Evolutionary conservation across 495 filamentous ascomycete species (phyloP).

Genomic region (Penicillium chermesinum): DNA sequence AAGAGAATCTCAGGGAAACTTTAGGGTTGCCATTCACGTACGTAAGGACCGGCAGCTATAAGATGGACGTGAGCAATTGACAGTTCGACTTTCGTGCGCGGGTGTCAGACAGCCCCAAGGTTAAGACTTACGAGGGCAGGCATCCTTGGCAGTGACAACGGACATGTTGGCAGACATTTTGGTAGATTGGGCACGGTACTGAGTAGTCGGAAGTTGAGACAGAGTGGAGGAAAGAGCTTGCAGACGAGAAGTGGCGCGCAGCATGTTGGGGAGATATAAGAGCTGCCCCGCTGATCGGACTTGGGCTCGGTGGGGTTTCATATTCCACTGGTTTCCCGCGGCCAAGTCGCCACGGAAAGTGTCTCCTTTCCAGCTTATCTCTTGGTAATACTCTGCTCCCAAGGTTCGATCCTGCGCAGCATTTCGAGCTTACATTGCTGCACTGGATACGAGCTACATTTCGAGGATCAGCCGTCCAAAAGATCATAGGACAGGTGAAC

Average conservation of each 20-base stretch:
- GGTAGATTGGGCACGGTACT: slow-evolving; percentile 7
- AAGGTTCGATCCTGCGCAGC: no score
- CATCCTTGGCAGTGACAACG: slow-evolving; percentile 38
- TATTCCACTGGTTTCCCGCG: slow-evolving; percentile 6
- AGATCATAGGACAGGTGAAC: no score
- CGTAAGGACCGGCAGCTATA: slow-evolving; percentile 54
- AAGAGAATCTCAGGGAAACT: not conserved
- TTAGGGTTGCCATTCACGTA: slow-evolving; percentile 28
- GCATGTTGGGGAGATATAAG: slow-evolving; percentile 19
- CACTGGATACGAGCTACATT: no score
- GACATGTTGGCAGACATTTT: slow-evolving; percentile 37
- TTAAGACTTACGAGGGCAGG: slow-evolving; percentile 43
- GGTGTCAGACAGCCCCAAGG: no score
- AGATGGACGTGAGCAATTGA: no score
- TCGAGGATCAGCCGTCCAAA: no score
- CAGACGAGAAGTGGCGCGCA: slow-evolving; percentile 24
- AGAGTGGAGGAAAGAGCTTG: slow-evolving; percentile 19
- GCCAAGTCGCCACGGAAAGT: not conserved
- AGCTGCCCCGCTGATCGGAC: slow-evolving; percentile 7
- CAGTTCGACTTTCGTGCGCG: no score
- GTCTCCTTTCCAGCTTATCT: no score
- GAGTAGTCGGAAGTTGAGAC: not conserved
- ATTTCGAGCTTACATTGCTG: no score
- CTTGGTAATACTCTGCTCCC: no score
- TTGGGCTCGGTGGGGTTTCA: slow-evolving; percentile 20